Conservation (phyloP, 2,329 filamentous ascomycete genomes). For the Hymenotorrendiella dingleyae region DNA sequence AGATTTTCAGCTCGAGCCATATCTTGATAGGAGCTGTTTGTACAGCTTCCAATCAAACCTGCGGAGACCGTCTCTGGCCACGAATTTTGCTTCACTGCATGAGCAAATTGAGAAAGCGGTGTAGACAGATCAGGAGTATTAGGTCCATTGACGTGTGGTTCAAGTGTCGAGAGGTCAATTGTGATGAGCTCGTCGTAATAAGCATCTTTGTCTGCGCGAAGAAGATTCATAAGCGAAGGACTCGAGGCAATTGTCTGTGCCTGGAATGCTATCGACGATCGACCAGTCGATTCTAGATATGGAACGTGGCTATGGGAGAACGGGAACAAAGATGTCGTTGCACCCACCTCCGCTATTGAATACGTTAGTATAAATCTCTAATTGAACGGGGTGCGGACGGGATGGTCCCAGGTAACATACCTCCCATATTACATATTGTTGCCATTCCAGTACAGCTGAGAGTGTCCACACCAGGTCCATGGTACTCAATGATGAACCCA, state of each 20-base stretch:
- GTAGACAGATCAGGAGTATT: slow-evolving; percentile 95
- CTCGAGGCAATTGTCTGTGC: slow-evolving; percentile 27
- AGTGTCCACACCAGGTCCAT: slow-evolving; percentile 81
- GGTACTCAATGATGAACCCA: slow-evolving; percentile 91
- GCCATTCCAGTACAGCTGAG: slow-evolving; percentile 91
- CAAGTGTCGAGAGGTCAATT: slow-evolving; percentile 82
- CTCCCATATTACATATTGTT: slow-evolving; percentile 85
- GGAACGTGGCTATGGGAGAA: slow-evolving; percentile 78
- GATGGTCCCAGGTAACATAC: no score
- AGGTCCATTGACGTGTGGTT: slow-evolving; percentile 95
- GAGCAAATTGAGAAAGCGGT: slow-evolving; percentile 83
- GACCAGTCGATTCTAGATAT: slow-evolving; percentile 81
- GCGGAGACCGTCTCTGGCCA: slow-evolving; percentile 92
- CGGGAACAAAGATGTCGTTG: slow-evolving; percentile 73
- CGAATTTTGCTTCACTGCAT: slow-evolving; percentile 72
- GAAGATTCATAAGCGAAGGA: slow-evolving; percentile 49
- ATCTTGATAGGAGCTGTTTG: slow-evolving; percentile 97
- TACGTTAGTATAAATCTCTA: no score
- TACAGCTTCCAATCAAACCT: slow-evolving; percentile 94
- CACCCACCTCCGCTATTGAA: slow-evolving; percentile 90
- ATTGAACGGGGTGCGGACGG: no score
- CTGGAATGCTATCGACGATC: slow-evolving; percentile 39
- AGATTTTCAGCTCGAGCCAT: slow-evolving; percentile 94
- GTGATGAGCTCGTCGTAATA: slow-evolving; percentile 88
- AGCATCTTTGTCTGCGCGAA: slow-evolving; percentile 73